phyloP scores from a whole-genome alignment of 2,329 filamentous ascomycete genomes.

The Neonectria hederae region DNA sequence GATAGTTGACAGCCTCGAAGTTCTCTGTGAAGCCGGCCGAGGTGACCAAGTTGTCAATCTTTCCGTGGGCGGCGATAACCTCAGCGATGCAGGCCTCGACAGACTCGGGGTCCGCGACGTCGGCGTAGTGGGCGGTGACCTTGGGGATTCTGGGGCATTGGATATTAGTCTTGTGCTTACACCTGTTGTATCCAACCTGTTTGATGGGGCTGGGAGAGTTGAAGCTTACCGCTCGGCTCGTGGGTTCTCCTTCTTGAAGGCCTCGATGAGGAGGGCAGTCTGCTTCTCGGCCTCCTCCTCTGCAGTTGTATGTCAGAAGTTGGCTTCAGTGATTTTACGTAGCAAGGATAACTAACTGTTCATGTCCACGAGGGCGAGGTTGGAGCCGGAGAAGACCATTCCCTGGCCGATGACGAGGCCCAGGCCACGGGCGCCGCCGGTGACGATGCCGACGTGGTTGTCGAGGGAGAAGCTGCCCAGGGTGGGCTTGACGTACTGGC shows the following conservation, averaged over 20 bases:
- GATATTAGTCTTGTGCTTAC: constrained; percentile 13
- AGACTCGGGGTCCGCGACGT: constrained; percentile 83
- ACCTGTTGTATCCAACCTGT: not conserved
- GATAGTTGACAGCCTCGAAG: constrained; percentile 90
- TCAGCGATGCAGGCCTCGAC: constrained; percentile 79
- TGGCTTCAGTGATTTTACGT: not conserved
- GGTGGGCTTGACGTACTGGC: constrained; percentile 84
- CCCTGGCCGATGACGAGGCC: constrained; percentile 94
- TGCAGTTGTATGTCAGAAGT: constrained; percentile 48
- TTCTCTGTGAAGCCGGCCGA: constrained; percentile 98
- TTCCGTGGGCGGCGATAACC: constrained; percentile 68
- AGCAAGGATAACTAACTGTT: constrained; percentile 71
- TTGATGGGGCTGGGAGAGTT: not conserved
- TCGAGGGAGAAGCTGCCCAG: constrained; percentile 88
- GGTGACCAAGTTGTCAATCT: constrained; percentile 91
- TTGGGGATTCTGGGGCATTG: constrained; percentile 69
- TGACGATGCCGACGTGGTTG: constrained; percentile 84
- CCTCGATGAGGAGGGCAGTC: constrained; percentile 75
- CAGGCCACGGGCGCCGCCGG: constrained; percentile 87
- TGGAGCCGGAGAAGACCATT: constrained; percentile 85
- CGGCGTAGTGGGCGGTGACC: constrained; percentile 89
- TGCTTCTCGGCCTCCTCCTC: constrained; percentile 86
- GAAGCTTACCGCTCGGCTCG: constrained; percentile 69
- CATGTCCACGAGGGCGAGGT: constrained; percentile 92
- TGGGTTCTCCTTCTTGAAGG: constrained; percentile 83